Conservation (phyloP, 768 basidiomycete species). For the Naganishia antarctica region DNA sequence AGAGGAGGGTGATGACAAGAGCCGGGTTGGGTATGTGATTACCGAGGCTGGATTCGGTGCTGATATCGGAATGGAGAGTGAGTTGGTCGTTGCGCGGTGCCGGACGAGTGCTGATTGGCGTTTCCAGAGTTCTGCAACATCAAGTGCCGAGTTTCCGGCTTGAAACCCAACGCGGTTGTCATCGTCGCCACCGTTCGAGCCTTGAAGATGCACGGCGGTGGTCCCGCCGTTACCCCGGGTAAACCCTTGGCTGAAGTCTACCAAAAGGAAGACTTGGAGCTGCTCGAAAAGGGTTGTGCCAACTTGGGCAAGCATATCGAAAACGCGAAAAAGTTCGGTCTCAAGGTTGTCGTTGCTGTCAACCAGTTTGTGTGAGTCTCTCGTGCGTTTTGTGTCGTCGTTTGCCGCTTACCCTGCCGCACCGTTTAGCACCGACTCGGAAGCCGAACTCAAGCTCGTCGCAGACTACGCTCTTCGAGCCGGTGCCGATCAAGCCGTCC, state of each 20-base stretch:
- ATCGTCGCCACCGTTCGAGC: constrained; percentile 97
- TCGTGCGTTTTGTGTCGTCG: neutral
- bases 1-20: constrained; percentile 77
- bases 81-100: neutral
- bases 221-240: constrained; percentile 91
- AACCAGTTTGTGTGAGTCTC: constrained; percentile 83
- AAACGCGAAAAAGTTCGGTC: constrained; percentile 88
- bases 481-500: constrained; percentile 89
- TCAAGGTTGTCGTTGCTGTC: constrained; percentile 93
- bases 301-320: constrained; percentile 90
- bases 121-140: constrained; percentile 94
- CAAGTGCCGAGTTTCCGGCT: constrained; percentile 89
- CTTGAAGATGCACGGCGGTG: constrained; percentile 96
- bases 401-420: neutral
- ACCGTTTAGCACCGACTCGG: constrained; percentile 68
- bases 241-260: constrained; percentile 91
- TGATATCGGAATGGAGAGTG: constrained; percentile 68
- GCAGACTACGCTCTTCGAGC: constrained; percentile 71
- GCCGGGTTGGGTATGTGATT: constrained; percentile 85
- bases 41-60: constrained; percentile 99
- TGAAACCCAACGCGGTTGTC: constrained; percentile 87
- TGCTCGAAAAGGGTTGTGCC: constrained; percentile 82
- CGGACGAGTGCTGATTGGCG: neutral
- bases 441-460: constrained; percentile 80
- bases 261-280: constrained; percentile 84